phyloP scores from a whole-genome alignment of 148 eudicot genomes.

The Agrostemma githago region DNA sequence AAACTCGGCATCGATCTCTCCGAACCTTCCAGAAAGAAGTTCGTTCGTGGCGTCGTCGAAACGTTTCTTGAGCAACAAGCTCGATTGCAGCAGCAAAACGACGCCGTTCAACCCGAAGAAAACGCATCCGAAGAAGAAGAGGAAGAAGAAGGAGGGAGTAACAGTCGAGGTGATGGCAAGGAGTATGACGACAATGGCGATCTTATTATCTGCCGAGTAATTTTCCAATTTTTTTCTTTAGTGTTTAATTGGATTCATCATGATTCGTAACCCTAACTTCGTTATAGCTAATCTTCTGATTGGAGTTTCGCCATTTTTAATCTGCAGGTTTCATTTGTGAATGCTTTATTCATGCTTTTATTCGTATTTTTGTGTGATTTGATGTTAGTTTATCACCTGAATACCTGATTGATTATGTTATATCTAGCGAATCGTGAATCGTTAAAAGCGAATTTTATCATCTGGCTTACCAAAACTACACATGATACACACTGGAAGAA shows the following conservation, averaged over 20 bases:
- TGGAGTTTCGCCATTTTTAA: neutral
- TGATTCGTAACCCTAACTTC: conserved; percentile 11
- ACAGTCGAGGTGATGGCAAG: conserved; percentile 33
- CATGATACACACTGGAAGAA: too few species aligned
- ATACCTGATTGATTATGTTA: too few species aligned
- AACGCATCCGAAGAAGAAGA: conserved; percentile 37
- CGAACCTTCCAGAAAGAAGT: conserved; percentile 43
- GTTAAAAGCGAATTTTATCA: too few species aligned
- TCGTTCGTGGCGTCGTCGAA: conserved; percentile 67
- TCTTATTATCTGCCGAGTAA: conserved; percentile 74
- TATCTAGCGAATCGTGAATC: too few species aligned
- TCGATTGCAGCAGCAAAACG: conserved; percentile 19
- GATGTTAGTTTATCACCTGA: too few species aligned
- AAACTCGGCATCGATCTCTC: conserved; percentile 70
- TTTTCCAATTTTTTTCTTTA: neutral
- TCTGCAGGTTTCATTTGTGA: too few species aligned
- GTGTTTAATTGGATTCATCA: neutral
- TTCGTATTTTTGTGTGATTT: too few species aligned
- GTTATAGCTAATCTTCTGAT: neutral
- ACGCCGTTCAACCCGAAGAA: conserved; percentile 19
- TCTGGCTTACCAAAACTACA: too few species aligned
- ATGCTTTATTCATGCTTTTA: too few species aligned
- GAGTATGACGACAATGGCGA: conserved; percentile 87
- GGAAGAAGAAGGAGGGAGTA: conserved; percentile 22
- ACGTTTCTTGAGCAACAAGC: conserved; percentile 43